These are phyloP conservation scores for Sordariomycetes sp. DNA, from an alignment of 2,329 filamentous ascomycete genomes.

Conservation along the genomic window DNA sequence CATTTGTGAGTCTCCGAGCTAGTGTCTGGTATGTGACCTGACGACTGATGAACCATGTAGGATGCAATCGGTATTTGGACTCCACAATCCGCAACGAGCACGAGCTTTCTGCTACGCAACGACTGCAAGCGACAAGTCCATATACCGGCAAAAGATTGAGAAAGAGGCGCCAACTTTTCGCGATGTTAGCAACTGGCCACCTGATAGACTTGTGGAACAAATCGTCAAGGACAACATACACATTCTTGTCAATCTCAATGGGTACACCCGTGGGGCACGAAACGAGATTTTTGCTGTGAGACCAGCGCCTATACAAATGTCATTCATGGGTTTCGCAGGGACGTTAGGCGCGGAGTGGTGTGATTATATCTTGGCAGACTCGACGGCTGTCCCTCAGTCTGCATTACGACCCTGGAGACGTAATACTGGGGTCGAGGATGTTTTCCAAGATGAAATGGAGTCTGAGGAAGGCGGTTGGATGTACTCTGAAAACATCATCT, in stretches of 20 bases:
- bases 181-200: constrained; percentile 79
- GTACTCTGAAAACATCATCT: constrained; percentile 95
- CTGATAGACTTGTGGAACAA: constrained; percentile 75
- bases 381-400: constrained; percentile 71
- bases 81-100: constrained; percentile 66
- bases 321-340: constrained; percentile 98
- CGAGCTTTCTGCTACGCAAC: constrained; percentile 95
- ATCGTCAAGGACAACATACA: constrained; percentile 85
- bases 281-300: constrained; percentile 96
- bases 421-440: constrained; percentile 67
- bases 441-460: constrained; percentile 56
- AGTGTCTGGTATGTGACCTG: neutral
- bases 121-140: constrained; percentile 78
- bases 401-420: constrained; percentile 73
- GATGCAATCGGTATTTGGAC: constrained; percentile 97
- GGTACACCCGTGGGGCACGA: constrained; percentile 90
- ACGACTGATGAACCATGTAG: constrained; percentile 18
- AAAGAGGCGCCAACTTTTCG: constrained; percentile 83
- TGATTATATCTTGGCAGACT: constrained; percentile 89
- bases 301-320: constrained; percentile 95
- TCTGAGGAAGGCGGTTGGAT: constrained; percentile 73
- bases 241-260: constrained; percentile 94
- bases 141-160: constrained; percentile 89
- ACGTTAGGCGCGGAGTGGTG: constrained; percentile 97
- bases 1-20: constrained; percentile 55